Evolutionary conservation across 495 filamentous ascomycete genomes (phyloP), one percentile per base, ranked within the genome.

Genomic region (Rhypophila decipiens): DNA sequence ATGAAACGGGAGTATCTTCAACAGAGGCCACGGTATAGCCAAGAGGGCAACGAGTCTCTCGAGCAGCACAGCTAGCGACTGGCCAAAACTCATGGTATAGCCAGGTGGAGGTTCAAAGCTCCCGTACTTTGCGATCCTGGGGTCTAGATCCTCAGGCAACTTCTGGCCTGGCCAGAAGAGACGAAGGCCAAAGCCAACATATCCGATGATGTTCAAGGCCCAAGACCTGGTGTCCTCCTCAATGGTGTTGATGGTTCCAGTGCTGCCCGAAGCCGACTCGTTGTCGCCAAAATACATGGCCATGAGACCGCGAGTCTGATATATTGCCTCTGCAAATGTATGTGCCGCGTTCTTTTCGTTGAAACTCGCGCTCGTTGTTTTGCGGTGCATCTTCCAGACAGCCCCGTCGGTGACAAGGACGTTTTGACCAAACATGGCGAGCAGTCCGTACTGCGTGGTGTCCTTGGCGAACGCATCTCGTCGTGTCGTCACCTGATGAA

Each of bases 381-480:
- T 86, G 41, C 84, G 74, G 59, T 88, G 84, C 60, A 76, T 69
- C 40, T 79, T 71, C 84, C 85, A 88, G 8, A 67, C 39, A 13
- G 68, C 52, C 15, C 81, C 83, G 56, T 87, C 83, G 10, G 80
- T 75, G 1, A 74, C 77, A 20, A 87, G 69, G 3, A 88, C 71
- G 56, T 83, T 88, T 11, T 65, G 60, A 22, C 84, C 84, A 55
- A 78, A 87, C 38, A 86, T 68, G 17, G 72, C 64, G 24, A 87
- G 60, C n/a, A 76, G 60, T 1, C 41, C 53, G 54, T 87, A 87
- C 33, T 72, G 50, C 34, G 77, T 63, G 2, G 75, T 66, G 18
- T 82, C 76, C 57, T 88, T 88, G 20, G 82, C 82, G 53, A 87
- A 87, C 39, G 79, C 77, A 57, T 80, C 80, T 31, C 79, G 73